phyloP scores from a whole-genome alignment of 2,329 filamentous ascomycete genomes.

The Diaporthe citrichinensis region DNA sequence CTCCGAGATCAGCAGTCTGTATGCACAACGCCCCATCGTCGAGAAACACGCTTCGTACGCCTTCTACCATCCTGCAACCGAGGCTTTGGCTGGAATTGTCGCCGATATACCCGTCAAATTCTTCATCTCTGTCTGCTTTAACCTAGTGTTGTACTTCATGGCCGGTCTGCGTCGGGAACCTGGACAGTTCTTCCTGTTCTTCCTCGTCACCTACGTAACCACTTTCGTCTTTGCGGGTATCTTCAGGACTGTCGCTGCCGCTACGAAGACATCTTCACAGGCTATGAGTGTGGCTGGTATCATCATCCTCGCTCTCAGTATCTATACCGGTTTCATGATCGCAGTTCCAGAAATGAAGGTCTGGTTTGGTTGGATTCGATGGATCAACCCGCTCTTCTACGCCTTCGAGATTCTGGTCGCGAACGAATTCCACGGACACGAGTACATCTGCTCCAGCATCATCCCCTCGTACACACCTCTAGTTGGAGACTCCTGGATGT shows the following conservation, averaged over 20 bases:
- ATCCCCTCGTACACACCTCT: slow-evolving; percentile 62
- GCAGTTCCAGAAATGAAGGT: slow-evolving; percentile 71
- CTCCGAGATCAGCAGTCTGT: slow-evolving; percentile 64
- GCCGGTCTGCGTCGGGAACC: slow-evolving; percentile 68
- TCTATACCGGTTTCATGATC: slow-evolving; percentile 71
- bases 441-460: slow-evolving; percentile 68
- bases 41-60: slow-evolving; percentile 64
- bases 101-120: slow-evolving; percentile 73
- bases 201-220: slow-evolving; percentile 76
- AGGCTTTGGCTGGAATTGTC: slow-evolving; percentile 68
- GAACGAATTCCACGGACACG: slow-evolving; percentile 77
- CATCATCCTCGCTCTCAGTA: slow-evolving; percentile 72
- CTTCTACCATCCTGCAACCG: slow-evolving; percentile 66
- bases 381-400: slow-evolving; percentile 81
- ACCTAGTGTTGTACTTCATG: slow-evolving; percentile 72
- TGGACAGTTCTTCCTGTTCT: slow-evolving; percentile 82
- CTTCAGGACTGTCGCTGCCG: slow-evolving; percentile 80
- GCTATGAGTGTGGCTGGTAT: slow-evolving; percentile 68
- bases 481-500: slow-evolving; percentile 64
- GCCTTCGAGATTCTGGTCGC: slow-evolving; percentile 80
- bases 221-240: slow-evolving; percentile 83
- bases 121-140: slow-evolving; percentile 62
- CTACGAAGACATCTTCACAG: slow-evolving; percentile 76
- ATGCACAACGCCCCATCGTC: slow-evolving; percentile 62
- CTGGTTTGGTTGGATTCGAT: slow-evolving; percentile 84